Percentiles rank a stretch among this genome's conserved stretches.
These are phyloP conservation scores for Curvularia sp. DNA, from an alignment of 2,329 filamentous ascomycete genomes.

Conservation along the genomic window DNA sequence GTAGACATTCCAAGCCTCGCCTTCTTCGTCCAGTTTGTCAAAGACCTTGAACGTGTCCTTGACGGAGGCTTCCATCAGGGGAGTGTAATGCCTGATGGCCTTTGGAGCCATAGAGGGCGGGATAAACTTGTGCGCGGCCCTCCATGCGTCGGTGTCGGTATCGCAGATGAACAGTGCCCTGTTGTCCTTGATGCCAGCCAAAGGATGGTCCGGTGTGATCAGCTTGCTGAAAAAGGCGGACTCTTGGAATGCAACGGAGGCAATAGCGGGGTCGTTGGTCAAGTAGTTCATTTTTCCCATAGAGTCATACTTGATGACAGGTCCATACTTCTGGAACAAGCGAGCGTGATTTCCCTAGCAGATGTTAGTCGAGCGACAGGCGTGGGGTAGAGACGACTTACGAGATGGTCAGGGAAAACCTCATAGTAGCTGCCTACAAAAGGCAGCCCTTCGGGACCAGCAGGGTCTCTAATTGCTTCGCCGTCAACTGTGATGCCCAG, in stretches of 20 bases:
- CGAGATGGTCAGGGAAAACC: slow-evolving; percentile 25
- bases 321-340: slow-evolving; percentile 21
- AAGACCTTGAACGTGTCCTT: slow-evolving; percentile 26
- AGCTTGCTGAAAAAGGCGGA: slow-evolving; percentile 23
- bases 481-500: slow-evolving; percentile 23
- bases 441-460: slow-evolving; percentile 21
- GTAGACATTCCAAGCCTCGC: slow-evolving; percentile 25
- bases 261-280: slow-evolving; percentile 23
- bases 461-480: slow-evolving; percentile 15
- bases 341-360: slow-evolving; percentile 22
- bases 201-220: slow-evolving; percentile 18
- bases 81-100: slow-evolving; percentile 23
- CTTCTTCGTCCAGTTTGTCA: slow-evolving; percentile 23
- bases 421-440: slow-evolving; percentile 25
- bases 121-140: slow-evolving; percentile 21
- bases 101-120: slow-evolving; percentile 22
- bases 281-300: slow-evolving; percentile 19
- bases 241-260: slow-evolving; percentile 20
- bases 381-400: slow-evolving; percentile 2
- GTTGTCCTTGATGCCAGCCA: slow-evolving; percentile 20
- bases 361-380: background rate
- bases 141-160: slow-evolving; percentile 21
- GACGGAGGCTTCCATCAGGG: slow-evolving; percentile 18
- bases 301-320: slow-evolving; percentile 19
- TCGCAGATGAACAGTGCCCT: slow-evolving; percentile 20